These are phyloP conservation scores for Xylariaceae sp. DNA, from an alignment of 2,329 filamentous ascomycete genomes.

Conservation along the genomic window DNA sequence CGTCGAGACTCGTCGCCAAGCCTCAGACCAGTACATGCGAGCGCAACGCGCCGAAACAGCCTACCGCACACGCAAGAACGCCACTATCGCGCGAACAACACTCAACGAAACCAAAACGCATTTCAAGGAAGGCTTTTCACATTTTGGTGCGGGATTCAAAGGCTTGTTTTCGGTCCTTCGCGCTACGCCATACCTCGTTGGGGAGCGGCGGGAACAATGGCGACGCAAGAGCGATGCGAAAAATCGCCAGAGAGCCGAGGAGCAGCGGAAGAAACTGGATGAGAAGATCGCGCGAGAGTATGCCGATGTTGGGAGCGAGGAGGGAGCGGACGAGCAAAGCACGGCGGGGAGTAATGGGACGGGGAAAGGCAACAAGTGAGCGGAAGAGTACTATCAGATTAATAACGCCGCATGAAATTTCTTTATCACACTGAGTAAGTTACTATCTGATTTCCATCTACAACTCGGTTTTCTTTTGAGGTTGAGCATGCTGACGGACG, in stretches of 20 bases:
- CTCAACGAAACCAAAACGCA: constrained; percentile 39
- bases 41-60: constrained; percentile 40
- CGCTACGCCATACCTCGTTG: constrained; percentile 35
- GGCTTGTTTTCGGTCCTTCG: constrained; percentile 33
- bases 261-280: constrained; percentile 37
- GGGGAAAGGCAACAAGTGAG: background rate
- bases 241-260: constrained; percentile 30
- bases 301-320: background rate
- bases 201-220: constrained; percentile 36
- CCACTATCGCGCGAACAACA: constrained; percentile 37
- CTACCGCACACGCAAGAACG: constrained; percentile 42
- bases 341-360: background rate
- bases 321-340: background rate
- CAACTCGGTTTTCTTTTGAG: no score
- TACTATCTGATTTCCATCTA: no score
- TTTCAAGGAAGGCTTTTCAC: constrained; percentile 35
- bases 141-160: constrained; percentile 36
- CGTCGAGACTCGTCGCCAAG: constrained; percentile 36
- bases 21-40: constrained; percentile 37
- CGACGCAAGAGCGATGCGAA: constrained; percentile 30
- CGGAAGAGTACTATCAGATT: background rate
- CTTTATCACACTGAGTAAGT: background rate
- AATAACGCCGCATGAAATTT: background rate
- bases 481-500: background rate
- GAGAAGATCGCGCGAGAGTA: constrained; percentile 23